These are phyloP conservation scores for Phaeodactylum tricornutum DNA, from an alignment of 108 stramenopile species.

Conservation along the genomic window DNA sequence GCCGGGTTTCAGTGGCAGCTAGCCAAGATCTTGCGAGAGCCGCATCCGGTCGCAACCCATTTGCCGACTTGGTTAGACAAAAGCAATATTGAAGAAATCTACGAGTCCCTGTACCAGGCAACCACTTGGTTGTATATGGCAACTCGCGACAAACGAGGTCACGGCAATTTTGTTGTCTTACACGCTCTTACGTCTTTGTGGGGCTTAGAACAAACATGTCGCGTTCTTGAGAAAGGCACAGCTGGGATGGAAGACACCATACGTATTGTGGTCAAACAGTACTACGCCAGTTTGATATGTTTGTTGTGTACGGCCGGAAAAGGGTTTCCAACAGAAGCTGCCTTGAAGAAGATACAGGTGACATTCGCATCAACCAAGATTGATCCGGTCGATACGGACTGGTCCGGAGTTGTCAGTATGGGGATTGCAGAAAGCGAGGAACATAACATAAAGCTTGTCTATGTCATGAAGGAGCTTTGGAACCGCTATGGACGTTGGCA, in stretches of 20 bases:
- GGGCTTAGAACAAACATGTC: constrained; percentile 6
- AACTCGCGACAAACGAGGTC: background rate
- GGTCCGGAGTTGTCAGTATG: background rate
- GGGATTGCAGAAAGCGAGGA: constrained; percentile 10
- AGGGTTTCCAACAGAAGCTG: background rate
- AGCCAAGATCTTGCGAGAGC: constrained; percentile 7
- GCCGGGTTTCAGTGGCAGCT: constrained; percentile 18
- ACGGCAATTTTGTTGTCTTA: constrained; percentile 13
- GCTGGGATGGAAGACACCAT: background rate
- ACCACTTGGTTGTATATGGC: constrained; percentile 6
- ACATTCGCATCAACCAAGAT: background rate
- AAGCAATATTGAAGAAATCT: background rate
- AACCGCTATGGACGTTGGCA: constrained; percentile 6
- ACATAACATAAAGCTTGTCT: constrained; percentile 20
- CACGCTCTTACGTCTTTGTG: constrained; percentile 11
- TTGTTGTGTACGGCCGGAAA: background rate
- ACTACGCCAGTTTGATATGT: background rate
- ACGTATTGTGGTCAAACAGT: background rate
- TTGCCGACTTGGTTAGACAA: constrained; percentile 9
- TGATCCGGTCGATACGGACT: constrained; percentile 1
- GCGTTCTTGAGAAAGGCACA: background rate
- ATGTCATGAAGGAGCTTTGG: constrained; percentile 12
- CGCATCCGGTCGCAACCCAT: constrained; percentile 6
- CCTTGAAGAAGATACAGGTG: background rate
- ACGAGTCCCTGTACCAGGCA: constrained; percentile 6